A percentile compares a stretch with the other conserved stretches of the same genome.
Conservation (phyloP, 371 early-diverging fungal species). For the Blastocladiella emersonii region DNA sequence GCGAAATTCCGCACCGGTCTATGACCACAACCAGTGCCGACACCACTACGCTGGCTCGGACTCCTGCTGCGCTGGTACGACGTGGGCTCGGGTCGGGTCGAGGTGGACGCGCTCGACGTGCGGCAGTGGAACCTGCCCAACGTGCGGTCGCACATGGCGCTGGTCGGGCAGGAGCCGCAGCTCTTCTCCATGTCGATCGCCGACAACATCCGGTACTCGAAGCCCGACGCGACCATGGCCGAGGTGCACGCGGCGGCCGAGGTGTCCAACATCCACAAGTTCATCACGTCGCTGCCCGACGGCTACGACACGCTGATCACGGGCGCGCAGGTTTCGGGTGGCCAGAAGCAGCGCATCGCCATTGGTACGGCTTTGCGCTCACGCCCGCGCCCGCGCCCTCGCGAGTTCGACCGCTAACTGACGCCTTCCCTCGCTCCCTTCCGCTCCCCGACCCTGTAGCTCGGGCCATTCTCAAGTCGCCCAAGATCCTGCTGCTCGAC, state of each 20-base stretch:
- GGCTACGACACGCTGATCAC: slow-evolving; percentile 52
- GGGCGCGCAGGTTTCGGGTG: slow-evolving; percentile 22
- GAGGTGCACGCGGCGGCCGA: slow-evolving; percentile 44
- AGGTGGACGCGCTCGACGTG: slow-evolving; percentile 51
- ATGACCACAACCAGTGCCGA: too few species aligned
- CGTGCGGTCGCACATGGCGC: slow-evolving; percentile 53
- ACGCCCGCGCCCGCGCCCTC: too few species aligned
- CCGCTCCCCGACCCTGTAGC: too few species aligned
- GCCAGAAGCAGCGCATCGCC: slow-evolving; percentile 53
- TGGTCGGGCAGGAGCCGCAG: slow-evolving; percentile 80
- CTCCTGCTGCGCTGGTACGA: slow-evolving; percentile 82
- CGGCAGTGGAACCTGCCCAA: slow-evolving; percentile 37
- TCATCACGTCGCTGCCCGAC: slow-evolving; percentile 45
- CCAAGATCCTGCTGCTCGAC: slow-evolving; percentile 59
- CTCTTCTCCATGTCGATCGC: slow-evolving; percentile 63
- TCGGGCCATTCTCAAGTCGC: slow-evolving; percentile 74
- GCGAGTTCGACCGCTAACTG: too few species aligned
- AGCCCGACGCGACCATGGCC: slow-evolving; percentile 36
- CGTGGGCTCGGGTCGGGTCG: slow-evolving; percentile 39
- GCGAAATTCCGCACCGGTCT: too few species aligned
- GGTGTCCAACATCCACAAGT: slow-evolving; percentile 63
- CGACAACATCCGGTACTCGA: slow-evolving; percentile 64
- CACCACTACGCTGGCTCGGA: too few species aligned
- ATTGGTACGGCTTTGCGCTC: too few species aligned
- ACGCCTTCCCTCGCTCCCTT: too few species aligned